Evolutionary conservation across 2,329 filamentous ascomycete species (phyloP), one percentile per base, ranked within the genome.

Genomic region (Bipolaris oryzae): DNA sequence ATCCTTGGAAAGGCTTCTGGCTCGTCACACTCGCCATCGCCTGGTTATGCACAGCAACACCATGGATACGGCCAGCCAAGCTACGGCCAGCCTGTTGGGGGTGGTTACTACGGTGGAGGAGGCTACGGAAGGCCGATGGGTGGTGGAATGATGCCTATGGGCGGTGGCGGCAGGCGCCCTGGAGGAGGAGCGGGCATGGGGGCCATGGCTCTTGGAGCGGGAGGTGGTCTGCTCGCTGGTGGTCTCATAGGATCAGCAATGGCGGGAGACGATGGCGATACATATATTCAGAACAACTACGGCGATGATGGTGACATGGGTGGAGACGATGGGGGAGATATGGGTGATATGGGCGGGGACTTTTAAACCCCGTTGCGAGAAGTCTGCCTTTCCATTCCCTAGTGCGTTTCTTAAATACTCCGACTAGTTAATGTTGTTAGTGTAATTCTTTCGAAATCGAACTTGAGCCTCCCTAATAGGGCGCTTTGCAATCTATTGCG

Each of bases 181-280:
- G 78, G 80, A 28, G 83, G 83, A 2, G 80, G 94, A 3, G 9
- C 25, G 78, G 90, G 91, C n/a, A 82, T 85, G 57, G 85, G 83
- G 1, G 91, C 90, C 45, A 86, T 88, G 7, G 90, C 90, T 20
- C 79, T 96, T 41, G 92, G 92, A 78, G 76, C 91, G 3, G 92
- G 92, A 64, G 92, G 89, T 61, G 92, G 92, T 75, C 71, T 96
- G 72, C 68, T 96, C 1, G 93, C 92, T 66, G 92, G 92, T 53
- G 84, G 86, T 60, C 60, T 96, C 68, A 76, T 96, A 31, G 88
- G 83, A 2, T 81, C 89, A 69, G 87, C 88, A 1, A 81, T 93
- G 53, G 85, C 69, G 43, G 74, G 68, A 4, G 69, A 73, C 46
- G 61, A 63, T 7, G 71, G 65, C 5, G 57, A 65, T 25, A 66